These are phyloP conservation scores for Cladorrhinum sp. DNA, from an alignment of 2,329 filamentous ascomycete species.

Conservation along the genomic window DNA sequence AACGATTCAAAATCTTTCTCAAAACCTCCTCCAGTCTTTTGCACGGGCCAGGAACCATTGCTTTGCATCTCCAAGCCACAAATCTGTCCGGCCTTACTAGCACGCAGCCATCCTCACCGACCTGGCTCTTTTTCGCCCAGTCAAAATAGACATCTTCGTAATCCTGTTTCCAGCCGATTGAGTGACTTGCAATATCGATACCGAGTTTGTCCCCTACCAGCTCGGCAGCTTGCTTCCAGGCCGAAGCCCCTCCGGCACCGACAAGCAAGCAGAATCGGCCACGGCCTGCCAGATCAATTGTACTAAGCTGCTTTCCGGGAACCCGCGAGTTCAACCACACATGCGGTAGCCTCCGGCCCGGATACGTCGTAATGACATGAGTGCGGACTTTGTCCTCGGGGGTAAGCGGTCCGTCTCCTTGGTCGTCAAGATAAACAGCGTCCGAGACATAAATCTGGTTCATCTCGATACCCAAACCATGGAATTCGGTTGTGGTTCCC, in stretches of 20 bases:
- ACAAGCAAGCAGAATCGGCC: constrained; percentile 50
- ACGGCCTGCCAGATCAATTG: constrained; percentile 58
- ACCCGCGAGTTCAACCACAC: constrained; percentile 55
- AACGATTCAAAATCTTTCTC: constrained; percentile 22
- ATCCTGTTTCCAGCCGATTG: constrained; percentile 56
- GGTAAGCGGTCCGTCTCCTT: constrained; percentile 28
- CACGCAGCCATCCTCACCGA: constrained; percentile 57
- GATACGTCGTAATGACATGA: constrained; percentile 51
- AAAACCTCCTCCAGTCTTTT: constrained; percentile 25
- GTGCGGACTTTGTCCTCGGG: constrained; percentile 41
- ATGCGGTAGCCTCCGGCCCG: constrained; percentile 59
- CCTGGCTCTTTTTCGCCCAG: constrained; percentile 51
- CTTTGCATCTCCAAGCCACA: constrained; percentile 46
- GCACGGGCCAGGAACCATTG: constrained; percentile 20
- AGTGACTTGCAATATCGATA: constrained; percentile 46
- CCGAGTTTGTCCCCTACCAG: constrained; percentile 38
- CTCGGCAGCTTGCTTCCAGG: constrained; percentile 50
- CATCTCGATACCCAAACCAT: constrained; percentile 58
- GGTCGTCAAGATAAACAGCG: constrained; percentile 45
- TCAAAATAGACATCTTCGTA: constrained; percentile 62
- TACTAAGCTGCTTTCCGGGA: constrained; percentile 48
- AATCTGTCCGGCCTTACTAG: constrained; percentile 58
- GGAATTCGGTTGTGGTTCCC: constrained; percentile 47
- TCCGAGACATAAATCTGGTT: constrained; percentile 50
- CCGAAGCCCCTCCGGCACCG: constrained; percentile 50